Percentiles rank a stretch among this genome's conserved stretches.
Conservation (phyloP, 106 monocot genomes). For the Iris macrosiphon region DNA sequence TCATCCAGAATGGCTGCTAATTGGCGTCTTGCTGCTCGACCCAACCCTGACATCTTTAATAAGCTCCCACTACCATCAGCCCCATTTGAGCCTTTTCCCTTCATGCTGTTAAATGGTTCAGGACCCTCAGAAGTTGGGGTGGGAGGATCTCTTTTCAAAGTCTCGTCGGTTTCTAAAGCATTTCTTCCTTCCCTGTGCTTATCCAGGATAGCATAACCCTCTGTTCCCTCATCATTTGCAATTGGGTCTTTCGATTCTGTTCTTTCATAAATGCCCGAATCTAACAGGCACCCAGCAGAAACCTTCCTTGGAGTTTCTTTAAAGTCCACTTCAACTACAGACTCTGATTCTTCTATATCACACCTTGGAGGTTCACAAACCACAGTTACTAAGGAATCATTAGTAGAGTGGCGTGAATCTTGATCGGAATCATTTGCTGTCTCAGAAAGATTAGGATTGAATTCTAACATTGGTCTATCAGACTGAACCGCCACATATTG, state of each 20-base stretch:
- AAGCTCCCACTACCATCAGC: constrained; percentile 38
- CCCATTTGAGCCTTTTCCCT: constrained; percentile 21
- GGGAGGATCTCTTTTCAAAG: not conserved
- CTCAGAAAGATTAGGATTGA: constrained; percentile 26
- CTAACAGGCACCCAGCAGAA: constrained; percentile 4
- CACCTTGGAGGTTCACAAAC: constrained; percentile 11
- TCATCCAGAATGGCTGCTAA: constrained; percentile 70
- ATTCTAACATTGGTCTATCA: constrained; percentile 20
- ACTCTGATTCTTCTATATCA: constrained; percentile 20
- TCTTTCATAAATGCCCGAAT: not conserved
- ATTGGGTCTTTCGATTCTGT: constrained; percentile 1
- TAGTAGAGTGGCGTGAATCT: constrained; percentile 19
- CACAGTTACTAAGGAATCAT: constrained; percentile 5
- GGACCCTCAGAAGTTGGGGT: constrained; percentile 16
- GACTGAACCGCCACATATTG: constrained; percentile 2
- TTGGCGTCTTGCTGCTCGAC: constrained; percentile 70
- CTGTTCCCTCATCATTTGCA: constrained; percentile 14
- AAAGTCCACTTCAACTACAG: constrained; percentile 10
- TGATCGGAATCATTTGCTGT: constrained; percentile 23
- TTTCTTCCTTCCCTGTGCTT: constrained; percentile 22
- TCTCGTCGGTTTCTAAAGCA: constrained; percentile 10
- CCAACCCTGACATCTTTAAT: constrained; percentile 64
- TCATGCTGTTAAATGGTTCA: constrained; percentile 18
- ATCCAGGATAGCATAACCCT: not conserved
- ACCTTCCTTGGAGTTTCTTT: constrained; percentile 14